Conservation (phyloP, 2,329 filamentous ascomycete species). For the Trichoderma sp. region DNA sequence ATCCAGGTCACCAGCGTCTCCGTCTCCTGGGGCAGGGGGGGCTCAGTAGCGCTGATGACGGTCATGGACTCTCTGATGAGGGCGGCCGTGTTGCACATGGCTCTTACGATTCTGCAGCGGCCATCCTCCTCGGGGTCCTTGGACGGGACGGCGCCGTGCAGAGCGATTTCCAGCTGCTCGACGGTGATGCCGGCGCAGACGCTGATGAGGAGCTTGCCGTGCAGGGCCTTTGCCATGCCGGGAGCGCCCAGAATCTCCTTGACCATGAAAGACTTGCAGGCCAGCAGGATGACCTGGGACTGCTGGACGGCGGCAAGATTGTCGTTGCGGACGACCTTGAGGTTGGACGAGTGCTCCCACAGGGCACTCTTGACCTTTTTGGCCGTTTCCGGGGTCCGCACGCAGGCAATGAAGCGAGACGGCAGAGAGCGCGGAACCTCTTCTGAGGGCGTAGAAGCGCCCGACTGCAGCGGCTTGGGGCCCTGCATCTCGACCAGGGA, state of each 20-base stretch:
- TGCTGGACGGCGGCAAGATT: slow-evolving; percentile 65
- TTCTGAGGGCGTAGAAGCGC: slow-evolving; percentile 43
- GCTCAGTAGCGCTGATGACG: slow-evolving; percentile 63
- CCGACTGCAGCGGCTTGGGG: slow-evolving; percentile 45
- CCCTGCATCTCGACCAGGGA: slow-evolving; percentile 57
- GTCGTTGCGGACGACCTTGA: slow-evolving; percentile 67
- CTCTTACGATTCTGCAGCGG: slow-evolving; percentile 65
- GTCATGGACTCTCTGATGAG: slow-evolving; percentile 80
- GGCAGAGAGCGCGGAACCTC: slow-evolving; percentile 59
- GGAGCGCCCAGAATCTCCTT: slow-evolving; percentile 62
- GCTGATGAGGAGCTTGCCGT: slow-evolving; percentile 76
- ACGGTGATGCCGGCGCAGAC: slow-evolving; percentile 76
- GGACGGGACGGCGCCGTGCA: slow-evolving; percentile 56
- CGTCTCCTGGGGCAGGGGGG: slow-evolving; percentile 53
- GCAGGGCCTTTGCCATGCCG: slow-evolving; percentile 69
- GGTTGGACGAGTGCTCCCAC: slow-evolving; percentile 55
- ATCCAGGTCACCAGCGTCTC: slow-evolving; percentile 67
- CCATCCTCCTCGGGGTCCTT: slow-evolving; percentile 45
- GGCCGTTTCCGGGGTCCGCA: slow-evolving; percentile 66
- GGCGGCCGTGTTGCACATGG: slow-evolving; percentile 82
- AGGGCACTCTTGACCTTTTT: slow-evolving; percentile 66
- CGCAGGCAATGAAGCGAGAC: slow-evolving; percentile 75
- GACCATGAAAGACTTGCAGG: slow-evolving; percentile 77
- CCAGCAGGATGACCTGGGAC: slow-evolving; percentile 71
- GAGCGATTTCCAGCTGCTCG: slow-evolving; percentile 60